Evolutionary conservation across 2,329 filamentous ascomycete genomes (phyloP).

Genomic region (Ophiocordyceps camponoti-floridani): DNA sequence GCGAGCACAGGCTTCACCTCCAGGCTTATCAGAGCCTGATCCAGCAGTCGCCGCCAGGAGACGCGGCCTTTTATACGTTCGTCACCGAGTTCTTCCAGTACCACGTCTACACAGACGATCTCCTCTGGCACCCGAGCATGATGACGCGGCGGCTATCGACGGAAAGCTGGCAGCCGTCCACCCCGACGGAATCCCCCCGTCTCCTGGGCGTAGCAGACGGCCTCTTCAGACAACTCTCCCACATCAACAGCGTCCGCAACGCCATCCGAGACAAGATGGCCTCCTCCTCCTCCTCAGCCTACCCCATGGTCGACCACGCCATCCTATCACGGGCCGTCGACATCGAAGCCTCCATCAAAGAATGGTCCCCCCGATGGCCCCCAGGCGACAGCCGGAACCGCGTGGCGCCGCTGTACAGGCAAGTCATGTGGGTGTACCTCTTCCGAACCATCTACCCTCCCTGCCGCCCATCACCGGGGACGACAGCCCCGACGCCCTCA

Average conservation of each 20-base stretch:
- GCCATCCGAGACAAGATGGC: conserved; percentile 50
- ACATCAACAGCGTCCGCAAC: conserved; percentile 63
- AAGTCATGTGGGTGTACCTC: conserved; percentile 49
- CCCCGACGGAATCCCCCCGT: conserved; percentile 28
- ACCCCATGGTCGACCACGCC: conserved; percentile 56
- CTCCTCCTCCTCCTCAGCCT: conserved; percentile 33
- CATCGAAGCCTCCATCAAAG: conserved; percentile 56
- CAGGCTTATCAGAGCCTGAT: conserved; percentile 58
- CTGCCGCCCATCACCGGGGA: conserved; percentile 10
- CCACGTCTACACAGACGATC: conserved; percentile 49
- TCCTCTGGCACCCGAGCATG: conserved; percentile 30
- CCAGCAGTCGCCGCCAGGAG: conserved; percentile 36
- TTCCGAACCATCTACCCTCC: conserved; percentile 44
- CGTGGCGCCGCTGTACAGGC: conserved; percentile 41
- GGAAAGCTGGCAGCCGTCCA: conserved; percentile 23
- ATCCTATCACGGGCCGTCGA: conserved; percentile 55
- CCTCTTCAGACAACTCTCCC: conserved; percentile 59
- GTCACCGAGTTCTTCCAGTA: conserved; percentile 74
- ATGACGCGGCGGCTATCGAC: conserved; percentile 18
- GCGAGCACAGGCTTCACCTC: conserved; percentile 67
- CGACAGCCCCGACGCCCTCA: conserved; percentile 4
- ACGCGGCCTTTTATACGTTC: conserved; percentile 46
- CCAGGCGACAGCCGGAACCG: conserved; percentile 36
- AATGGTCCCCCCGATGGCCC: conserved; percentile 52
- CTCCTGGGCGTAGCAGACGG: conserved; percentile 71